phyloP scores from a whole-genome alignment of 768 basidiomycete genomes.

The Tulasnella sp. region DNA sequence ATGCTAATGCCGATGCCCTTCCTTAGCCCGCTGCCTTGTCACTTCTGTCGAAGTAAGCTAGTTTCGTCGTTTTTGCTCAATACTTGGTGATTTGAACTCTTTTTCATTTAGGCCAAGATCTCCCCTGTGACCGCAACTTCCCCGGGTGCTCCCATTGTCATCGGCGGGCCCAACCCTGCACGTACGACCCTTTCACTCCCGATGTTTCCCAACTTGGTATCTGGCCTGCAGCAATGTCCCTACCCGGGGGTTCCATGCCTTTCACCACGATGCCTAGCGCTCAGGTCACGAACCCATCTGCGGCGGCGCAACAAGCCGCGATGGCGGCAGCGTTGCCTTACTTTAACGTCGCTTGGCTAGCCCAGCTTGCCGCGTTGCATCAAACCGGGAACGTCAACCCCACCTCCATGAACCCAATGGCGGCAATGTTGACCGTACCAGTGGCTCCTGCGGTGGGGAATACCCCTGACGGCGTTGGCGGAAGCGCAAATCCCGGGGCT shows the following conservation, averaged over 20 bases:
- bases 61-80: background rate
- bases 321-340: constrained; percentile 12
- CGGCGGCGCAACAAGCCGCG: constrained; percentile 9
- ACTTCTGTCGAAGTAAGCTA: constrained; percentile 19
- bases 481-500: background rate
- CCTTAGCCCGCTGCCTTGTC: constrained; percentile 26
- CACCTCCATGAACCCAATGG: constrained; percentile 15
- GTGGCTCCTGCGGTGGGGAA: background rate
- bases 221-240: constrained; percentile 18
- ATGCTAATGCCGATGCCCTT: constrained; percentile 26
- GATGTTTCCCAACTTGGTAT: constrained; percentile 18
- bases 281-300: constrained; percentile 3
- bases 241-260: background rate
- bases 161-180: constrained; percentile 2
- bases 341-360: constrained; percentile 23
- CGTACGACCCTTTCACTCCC: constrained; percentile 24
- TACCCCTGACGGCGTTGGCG: too few species aligned
- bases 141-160: constrained; percentile 24
- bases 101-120: constrained; percentile 21
- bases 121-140: constrained; percentile 20
- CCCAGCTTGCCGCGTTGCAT: constrained; percentile 16
- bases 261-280: background rate
- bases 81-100: background rate
- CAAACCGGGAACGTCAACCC: background rate
- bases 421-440: constrained; percentile 2